These are phyloP conservation scores for Diaporthe helianthi DNA, from an alignment of 2,329 filamentous ascomycete genomes.

Conservation along the genomic window DNA sequence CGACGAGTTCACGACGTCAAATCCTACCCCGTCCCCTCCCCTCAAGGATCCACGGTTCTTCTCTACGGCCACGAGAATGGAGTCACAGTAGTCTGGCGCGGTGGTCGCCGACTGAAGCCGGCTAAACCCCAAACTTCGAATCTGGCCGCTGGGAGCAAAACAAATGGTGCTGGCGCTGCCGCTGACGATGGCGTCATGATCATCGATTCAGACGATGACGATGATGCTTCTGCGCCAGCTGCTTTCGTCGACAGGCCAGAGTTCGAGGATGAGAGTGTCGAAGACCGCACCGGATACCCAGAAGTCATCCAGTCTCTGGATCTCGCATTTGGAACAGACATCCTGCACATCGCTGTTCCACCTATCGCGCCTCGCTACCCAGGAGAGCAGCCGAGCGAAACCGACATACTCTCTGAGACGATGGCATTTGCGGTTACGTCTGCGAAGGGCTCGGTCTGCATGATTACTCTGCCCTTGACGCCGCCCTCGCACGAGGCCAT, in stretches of 20 bases:
- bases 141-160: constrained; percentile 48
- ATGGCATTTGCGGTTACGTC: constrained; percentile 69
- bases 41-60: constrained; percentile 68
- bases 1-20: constrained; percentile 66
- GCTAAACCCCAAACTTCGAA: constrained; percentile 42
- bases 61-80: constrained; percentile 71
- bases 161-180: constrained; percentile 53
- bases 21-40: constrained; percentile 66
- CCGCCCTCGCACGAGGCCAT: constrained; percentile 69
- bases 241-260: constrained; percentile 60
- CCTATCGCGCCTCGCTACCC: constrained; percentile 57
- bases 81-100: constrained; percentile 67
- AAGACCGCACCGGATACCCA: constrained; percentile 55
- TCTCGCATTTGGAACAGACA: constrained; percentile 63
- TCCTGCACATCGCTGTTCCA: constrained; percentile 62
- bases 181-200: constrained; percentile 64
- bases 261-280: constrained; percentile 61
- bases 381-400: constrained; percentile 56
- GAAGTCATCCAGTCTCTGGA: constrained; percentile 67
- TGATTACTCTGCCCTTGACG: constrained; percentile 66
- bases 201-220: constrained; percentile 69
- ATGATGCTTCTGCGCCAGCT: constrained; percentile 47
- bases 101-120: constrained; percentile 65
- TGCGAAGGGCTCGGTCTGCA: constrained; percentile 61
- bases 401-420: constrained; percentile 59